Percentiles rank a stretch among this genome's conserved stretches.
Conservation (phyloP, 2,329 filamentous ascomycete species). For the Blastomyces gilchristii region DNA sequence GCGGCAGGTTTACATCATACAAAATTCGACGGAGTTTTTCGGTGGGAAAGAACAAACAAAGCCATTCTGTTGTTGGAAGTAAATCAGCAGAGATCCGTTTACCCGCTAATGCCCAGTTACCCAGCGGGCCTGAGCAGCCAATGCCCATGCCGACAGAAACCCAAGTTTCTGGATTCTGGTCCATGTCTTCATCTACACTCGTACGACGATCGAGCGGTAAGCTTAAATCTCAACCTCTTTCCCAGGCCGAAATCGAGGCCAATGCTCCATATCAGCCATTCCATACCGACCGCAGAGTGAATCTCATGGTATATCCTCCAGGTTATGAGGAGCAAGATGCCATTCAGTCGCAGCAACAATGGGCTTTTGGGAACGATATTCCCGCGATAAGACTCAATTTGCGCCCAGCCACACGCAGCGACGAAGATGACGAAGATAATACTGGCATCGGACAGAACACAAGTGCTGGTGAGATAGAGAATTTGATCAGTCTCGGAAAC, state of each 20-base stretch:
- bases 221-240: conserved; percentile 42
- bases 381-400: conserved; percentile 40
- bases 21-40: conserved; percentile 35
- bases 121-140: conserved; percentile 45
- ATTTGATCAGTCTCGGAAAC: conserved; percentile 41
- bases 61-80: conserved; percentile 44
- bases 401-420: conserved; percentile 32
- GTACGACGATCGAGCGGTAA: conserved; percentile 30
- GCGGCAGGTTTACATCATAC: conserved; percentile 37
- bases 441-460: conserved; percentile 22
- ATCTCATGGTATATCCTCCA: conserved; percentile 55
- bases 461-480: conserved; percentile 38
- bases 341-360: conserved; percentile 27
- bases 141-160: conserved; percentile 44
- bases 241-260: conserved; percentile 86
- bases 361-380: conserved; percentile 47
- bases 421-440: conserved; percentile 30
- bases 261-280: conserved; percentile 94
- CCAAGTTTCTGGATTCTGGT: conserved; percentile 32
- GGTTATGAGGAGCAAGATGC: conserved; percentile 35
- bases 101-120: conserved; percentile 50
- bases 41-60: conserved; percentile 45
- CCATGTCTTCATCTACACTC: conserved; percentile 29
- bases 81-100: conserved; percentile 59
- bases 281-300: conserved; percentile 78